These are phyloP conservation scores for Aspergillus vadensis DNA, from an alignment of 2,329 filamentous ascomycete species.

Conservation along the genomic window DNA sequence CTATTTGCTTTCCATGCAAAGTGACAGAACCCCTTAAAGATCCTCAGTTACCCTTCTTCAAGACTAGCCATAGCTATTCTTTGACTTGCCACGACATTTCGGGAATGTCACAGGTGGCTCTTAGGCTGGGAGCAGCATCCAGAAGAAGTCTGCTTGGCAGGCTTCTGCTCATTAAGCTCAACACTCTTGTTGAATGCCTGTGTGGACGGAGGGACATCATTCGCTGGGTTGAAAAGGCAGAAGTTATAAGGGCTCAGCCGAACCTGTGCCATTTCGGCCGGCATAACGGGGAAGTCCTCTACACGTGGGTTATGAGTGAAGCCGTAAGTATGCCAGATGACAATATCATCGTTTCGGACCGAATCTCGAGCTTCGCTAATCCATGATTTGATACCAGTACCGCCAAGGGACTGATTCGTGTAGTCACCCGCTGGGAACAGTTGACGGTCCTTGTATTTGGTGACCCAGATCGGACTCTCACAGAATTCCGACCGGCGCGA, in stretches of 20 bases:
- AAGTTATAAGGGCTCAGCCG: not conserved
- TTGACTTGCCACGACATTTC: too few relatives aligned
- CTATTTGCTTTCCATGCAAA: too few relatives aligned
- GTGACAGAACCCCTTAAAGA: too few relatives aligned
- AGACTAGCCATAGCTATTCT: too few relatives aligned
- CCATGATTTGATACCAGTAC: constrained; percentile 26
- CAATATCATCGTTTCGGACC: constrained; percentile 31
- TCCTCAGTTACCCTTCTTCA: too few relatives aligned
- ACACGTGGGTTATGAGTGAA: constrained; percentile 7
- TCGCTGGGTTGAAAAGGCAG: not conserved
- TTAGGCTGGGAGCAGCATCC: not conserved
- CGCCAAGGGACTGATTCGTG: constrained; percentile 50
- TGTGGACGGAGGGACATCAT: not conserved
- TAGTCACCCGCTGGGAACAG: constrained; percentile 53
- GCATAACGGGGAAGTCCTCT: constrained; percentile 13
- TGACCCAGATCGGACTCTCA: constrained; percentile 56
- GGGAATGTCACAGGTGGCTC: not conserved
- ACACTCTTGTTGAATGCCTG: not conserved
- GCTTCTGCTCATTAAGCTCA: not conserved
- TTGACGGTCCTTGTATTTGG: constrained; percentile 52
- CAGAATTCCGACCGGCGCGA: constrained; percentile 54
- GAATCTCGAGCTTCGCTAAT: constrained; percentile 19
- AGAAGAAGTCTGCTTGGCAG: not conserved
- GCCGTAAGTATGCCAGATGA: constrained; percentile 33
- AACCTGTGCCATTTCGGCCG: not conserved